Evolutionary conservation across 345 rosid species (phyloP).

Genomic region (Atalantia buxifolia): DNA sequence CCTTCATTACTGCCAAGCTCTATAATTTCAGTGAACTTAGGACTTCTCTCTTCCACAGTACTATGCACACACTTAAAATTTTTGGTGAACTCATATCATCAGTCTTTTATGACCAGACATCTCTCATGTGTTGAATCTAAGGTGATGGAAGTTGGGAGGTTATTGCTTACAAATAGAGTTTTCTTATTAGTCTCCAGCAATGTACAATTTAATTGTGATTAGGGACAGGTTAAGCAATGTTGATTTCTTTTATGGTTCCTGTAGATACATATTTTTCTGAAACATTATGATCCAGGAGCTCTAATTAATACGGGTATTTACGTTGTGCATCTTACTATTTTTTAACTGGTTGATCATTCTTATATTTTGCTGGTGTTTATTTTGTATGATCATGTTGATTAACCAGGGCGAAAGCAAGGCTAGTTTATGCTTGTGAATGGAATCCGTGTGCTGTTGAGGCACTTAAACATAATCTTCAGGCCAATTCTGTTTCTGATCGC

Average conservation of each 20-base stretch:
- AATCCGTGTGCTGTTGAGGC: constrained; percentile 89
- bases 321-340: not conserved
- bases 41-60: no score
- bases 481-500: constrained; percentile 69
- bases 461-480: constrained; percentile 57
- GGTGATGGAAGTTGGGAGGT: no score
- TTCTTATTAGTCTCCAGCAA: no score
- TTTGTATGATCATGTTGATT: constrained; percentile 3
- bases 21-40: not conserved
- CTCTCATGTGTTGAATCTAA: no score
- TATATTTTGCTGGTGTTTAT: constrained; percentile 1
- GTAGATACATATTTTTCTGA: not conserved
- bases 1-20: not conserved
- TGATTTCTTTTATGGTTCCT: not conserved
- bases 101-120: no score
- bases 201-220: no score
- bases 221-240: no score
- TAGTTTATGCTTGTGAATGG: constrained; percentile 96
- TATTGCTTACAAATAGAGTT: no score
- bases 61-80: no score
- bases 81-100: no score
- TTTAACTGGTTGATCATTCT: not conserved
- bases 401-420: constrained; percentile 78
- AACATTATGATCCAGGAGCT: not conserved
- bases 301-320: not conserved